phyloP scores from a whole-genome alignment of 2,329 filamentous ascomycete species.

The Fusarium duplospermum region DNA sequence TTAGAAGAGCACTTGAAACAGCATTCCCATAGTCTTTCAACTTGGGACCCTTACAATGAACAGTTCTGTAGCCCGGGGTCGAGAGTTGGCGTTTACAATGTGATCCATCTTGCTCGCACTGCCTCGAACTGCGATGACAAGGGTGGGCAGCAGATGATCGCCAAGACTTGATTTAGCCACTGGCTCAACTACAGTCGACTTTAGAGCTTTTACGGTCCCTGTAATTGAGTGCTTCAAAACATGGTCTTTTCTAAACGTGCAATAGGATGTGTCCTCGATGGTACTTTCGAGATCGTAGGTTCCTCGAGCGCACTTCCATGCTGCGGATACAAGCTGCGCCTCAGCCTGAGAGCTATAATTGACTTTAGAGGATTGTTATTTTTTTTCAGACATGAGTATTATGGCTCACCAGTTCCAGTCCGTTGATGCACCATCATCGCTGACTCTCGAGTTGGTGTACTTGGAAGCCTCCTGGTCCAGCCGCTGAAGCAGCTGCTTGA shows the following conservation, averaged over 20 bases:
- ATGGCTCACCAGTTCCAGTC: conserved; percentile 34
- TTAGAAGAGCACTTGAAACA: not conserved
- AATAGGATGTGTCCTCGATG: conserved; percentile 19
- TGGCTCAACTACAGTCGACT: conserved; percentile 24
- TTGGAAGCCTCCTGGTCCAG: conserved; percentile 38
- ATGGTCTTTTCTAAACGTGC: conserved; percentile 19
- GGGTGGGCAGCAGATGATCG: conserved; percentile 12
- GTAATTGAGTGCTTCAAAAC: conserved; percentile 15
- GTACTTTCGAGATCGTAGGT: conserved; percentile 20
- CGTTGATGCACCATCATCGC: conserved; percentile 6
- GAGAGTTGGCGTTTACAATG: conserved; percentile 32
- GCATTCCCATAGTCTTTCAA: not conserved
- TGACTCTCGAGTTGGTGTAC: conserved; percentile 35
- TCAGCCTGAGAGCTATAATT: conserved; percentile 17
- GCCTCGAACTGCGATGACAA: conserved; percentile 37
- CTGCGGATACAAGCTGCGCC: conserved; percentile 30
- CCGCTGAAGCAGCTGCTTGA: conserved; percentile 30
- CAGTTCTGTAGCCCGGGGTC: not conserved
- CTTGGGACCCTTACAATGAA: conserved; percentile 31
- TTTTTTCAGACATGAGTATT: not conserved
- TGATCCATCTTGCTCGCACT: conserved; percentile 42
- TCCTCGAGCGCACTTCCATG: conserved; percentile 35
- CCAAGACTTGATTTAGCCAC: not conserved
- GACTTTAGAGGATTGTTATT: not conserved
- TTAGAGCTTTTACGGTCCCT: conserved; percentile 30